phyloP scores from a whole-genome alignment of 768 basidiomycete genomes.

The Mycena venus region DNA sequence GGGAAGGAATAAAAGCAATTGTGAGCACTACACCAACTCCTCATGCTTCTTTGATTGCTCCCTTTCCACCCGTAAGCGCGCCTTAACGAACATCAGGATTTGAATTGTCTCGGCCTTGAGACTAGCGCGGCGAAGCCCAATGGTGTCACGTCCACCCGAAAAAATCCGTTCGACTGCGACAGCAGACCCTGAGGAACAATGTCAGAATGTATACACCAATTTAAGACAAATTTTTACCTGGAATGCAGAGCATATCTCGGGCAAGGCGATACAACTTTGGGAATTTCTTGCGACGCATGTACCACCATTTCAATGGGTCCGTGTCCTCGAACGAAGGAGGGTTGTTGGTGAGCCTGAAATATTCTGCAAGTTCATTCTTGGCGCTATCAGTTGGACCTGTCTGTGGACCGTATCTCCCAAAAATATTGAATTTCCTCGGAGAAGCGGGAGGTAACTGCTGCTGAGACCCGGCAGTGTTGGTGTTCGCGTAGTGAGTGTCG shows the following conservation, averaged over 20 bases:
- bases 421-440: neutral
- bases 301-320: slow-evolving; percentile 39
- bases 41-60: too few species aligned
- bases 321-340: slow-evolving; percentile 14
- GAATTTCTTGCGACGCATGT: slow-evolving; percentile 31
- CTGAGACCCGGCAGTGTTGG: neutral
- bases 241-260: slow-evolving; percentile 37
- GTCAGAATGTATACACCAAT: too few species aligned
- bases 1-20: too few species aligned
- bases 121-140: too few species aligned
- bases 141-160: too few species aligned
- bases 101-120: too few species aligned
- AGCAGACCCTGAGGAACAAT: too few species aligned
- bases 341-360: slow-evolving; percentile 15
- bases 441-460: neutral
- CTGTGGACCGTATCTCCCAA: neutral
- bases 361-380: slow-evolving; percentile 34
- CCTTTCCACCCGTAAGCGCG: too few species aligned
- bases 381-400: neutral
- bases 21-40: too few species aligned
- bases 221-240: slow-evolving; percentile 21
- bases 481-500: neutral
- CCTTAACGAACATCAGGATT: too few species aligned
- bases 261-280: slow-evolving; percentile 34
- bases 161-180: too few species aligned